These are phyloP conservation scores for Fraxinus nigra DNA, from an alignment of 305 asterid species.

Conservation along the genomic window DNA sequence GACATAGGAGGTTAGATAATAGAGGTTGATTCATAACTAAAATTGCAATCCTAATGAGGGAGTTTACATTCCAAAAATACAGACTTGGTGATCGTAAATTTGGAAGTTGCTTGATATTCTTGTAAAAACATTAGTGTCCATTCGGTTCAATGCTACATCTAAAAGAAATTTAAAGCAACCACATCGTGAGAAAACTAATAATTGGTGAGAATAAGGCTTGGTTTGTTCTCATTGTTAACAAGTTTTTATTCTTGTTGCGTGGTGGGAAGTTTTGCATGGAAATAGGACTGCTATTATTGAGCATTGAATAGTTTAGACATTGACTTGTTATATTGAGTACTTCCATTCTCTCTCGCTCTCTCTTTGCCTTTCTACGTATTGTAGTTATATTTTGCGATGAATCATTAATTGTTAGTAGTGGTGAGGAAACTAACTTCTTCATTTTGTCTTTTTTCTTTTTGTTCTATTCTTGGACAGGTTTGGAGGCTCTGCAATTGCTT, in stretches of 20 bases:
- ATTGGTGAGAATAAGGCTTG: not conserved
- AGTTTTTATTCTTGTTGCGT: not conserved
- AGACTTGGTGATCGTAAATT: not conserved
- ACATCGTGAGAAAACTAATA: not conserved
- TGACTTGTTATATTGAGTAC: not conserved
- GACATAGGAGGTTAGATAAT: not conserved
- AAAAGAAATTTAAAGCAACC: not conserved
- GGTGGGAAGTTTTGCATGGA: not conserved
- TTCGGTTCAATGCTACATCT: not conserved
- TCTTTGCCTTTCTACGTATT: not conserved
- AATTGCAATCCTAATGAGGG: not conserved
- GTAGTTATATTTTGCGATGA: not conserved
- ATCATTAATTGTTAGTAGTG: not conserved
- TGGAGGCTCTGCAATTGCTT: constrained; percentile 89
- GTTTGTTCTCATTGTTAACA: not conserved
- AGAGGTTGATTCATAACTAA: not conserved
- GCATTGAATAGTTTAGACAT: not conserved
- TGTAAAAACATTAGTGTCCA: not conserved
- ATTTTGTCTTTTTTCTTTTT: not conserved
- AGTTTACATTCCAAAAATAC: not conserved
- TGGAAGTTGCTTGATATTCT: not conserved
- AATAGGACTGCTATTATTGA: not conserved
- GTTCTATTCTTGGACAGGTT: constrained; percentile 43
- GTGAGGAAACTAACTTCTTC: not conserved
- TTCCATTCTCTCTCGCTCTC: not conserved